Evolutionary conservation across 1,139 yeast genomes (phyloP).

Genomic region (Blastobotrys capitulatus): DNA sequence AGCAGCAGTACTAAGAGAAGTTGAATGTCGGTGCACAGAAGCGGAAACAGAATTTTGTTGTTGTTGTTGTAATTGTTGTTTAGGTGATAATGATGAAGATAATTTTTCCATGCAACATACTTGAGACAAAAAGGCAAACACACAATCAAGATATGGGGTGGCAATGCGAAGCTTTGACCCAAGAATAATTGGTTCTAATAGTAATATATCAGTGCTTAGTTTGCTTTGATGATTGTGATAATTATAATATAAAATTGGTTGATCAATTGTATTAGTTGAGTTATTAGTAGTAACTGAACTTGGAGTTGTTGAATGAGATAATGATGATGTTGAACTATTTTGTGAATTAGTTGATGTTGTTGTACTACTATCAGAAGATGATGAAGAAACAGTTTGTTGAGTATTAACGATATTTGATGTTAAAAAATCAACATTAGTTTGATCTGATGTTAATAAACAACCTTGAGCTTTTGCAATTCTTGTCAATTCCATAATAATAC

Average conservation of each 20-base stretch:
- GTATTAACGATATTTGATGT: background rate
- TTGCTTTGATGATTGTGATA: slow-evolving; percentile 51
- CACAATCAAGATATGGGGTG: slow-evolving; percentile 84
- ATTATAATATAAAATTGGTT: slow-evolving; percentile 48
- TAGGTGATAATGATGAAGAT: background rate
- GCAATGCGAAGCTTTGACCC: slow-evolving; percentile 83
- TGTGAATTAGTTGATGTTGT: background rate
- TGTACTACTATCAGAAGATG: background rate
- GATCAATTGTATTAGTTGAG: slow-evolving; percentile 17
- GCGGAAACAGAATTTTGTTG: slow-evolving; percentile 1
- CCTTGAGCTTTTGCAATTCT: slow-evolving; percentile 50
- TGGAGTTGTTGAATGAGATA: slow-evolving; percentile 18
- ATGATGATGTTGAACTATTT: slow-evolving; percentile 1
- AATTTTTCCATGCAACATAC: slow-evolving; percentile 23
- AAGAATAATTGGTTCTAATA: slow-evolving; percentile 77
- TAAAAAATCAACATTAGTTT: background rate
- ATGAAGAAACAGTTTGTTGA: slow-evolving; percentile 6
- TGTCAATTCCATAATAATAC: slow-evolving; percentile 67
- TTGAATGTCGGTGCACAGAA: background rate
- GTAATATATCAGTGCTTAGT: slow-evolving; percentile 58
- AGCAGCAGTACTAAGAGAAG: background rate
- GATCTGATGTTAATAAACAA: background rate
- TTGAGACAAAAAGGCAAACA: slow-evolving; percentile 76
- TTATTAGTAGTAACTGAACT: slow-evolving; percentile 26
- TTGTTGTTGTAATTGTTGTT: background rate